phyloP scores from a whole-genome alignment of 805 yeast species.

The Saccharomycopsis javanensis region DNA sequence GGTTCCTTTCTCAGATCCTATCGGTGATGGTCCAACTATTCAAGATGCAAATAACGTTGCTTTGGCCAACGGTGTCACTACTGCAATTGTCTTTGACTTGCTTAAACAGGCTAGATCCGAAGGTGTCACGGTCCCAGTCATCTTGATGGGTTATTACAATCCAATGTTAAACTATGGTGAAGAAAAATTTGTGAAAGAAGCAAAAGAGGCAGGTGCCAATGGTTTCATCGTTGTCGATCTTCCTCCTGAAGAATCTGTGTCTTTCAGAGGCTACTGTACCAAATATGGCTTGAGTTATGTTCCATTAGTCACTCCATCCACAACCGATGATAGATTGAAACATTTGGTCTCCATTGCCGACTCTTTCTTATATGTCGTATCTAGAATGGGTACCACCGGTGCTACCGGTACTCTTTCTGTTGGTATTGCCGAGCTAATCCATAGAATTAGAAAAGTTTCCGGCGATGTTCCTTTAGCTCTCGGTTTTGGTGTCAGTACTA shows the following conservation, averaged over 20 bases:
- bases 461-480: constrained; percentile 82
- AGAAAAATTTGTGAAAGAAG: constrained; percentile 63
- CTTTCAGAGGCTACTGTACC: constrained; percentile 67
- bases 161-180: constrained; percentile 90
- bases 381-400: constrained; percentile 98
- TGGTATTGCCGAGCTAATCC: constrained; percentile 58
- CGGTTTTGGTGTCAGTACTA: constrained; percentile 93
- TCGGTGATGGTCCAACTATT: constrained; percentile 97
- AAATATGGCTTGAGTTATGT: constrained; percentile 67
- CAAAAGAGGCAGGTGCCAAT: constrained; percentile 85
- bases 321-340: constrained; percentile 80
- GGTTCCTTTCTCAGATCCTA: constrained; percentile 94
- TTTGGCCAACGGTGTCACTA: constrained; percentile 71
- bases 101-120: constrained; percentile 65
- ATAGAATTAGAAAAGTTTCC: constrained; percentile 67
- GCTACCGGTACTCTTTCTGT: constrained; percentile 56
- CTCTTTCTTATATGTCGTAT: constrained; percentile 91
- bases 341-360: constrained; percentile 80
- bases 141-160: constrained; percentile 96
- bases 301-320: constrained; percentile 95
- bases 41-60: constrained; percentile 84
- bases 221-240: constrained; percentile 92
- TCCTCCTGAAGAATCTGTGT: constrained; percentile 96
- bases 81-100: constrained; percentile 56
- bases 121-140: constrained; percentile 83